Evolutionary conservation across 805 yeast genomes (phyloP).

Genomic region (Priceomyces medius): DNA sequence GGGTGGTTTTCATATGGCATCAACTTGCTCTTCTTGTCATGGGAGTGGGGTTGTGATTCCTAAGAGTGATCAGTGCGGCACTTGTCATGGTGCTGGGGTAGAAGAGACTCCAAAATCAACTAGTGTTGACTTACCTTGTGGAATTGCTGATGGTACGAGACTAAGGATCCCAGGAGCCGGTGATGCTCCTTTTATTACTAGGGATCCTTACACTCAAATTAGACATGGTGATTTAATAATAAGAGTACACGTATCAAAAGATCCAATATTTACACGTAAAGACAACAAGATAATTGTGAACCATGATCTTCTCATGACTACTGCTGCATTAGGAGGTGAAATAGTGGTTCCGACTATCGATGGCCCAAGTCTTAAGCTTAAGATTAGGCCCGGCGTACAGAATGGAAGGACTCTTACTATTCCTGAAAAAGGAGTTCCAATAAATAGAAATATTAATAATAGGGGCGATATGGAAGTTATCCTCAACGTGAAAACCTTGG

Average conservation of each 20-base stretch:
- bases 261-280: conserved; percentile 64
- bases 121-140: conserved; percentile 82
- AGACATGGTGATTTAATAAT: conserved; percentile 86
- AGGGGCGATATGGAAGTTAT: conserved; percentile 83
- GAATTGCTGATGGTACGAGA: conserved; percentile 82
- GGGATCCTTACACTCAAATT: conserved; percentile 65
- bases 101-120: conserved; percentile 65
- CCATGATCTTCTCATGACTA: conserved; percentile 81
- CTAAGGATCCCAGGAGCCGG: conserved; percentile 86
- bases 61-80: conserved; percentile 63
- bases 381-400: conserved; percentile 83
- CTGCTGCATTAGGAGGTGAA: conserved; percentile 94
- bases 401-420: conserved; percentile 69
- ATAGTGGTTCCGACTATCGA: conserved; percentile 88
- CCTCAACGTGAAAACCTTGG: conserved; percentile 66
- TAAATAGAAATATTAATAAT: conserved; percentile 44
- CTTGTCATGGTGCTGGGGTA: conserved; percentile 92
- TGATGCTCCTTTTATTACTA: conserved; percentile 76
- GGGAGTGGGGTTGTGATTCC: conserved; percentile 85
- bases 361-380: conserved; percentile 72
- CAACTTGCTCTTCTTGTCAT: conserved; percentile 83
- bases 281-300: conserved; percentile 65
- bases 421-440: conserved; percentile 87
- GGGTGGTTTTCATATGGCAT: conserved; percentile 96
- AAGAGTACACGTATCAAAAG: conserved; percentile 74